These are phyloP conservation scores for Acacia confusa DNA, from an alignment of 306 rosid genomes.

Conservation along the genomic window DNA sequence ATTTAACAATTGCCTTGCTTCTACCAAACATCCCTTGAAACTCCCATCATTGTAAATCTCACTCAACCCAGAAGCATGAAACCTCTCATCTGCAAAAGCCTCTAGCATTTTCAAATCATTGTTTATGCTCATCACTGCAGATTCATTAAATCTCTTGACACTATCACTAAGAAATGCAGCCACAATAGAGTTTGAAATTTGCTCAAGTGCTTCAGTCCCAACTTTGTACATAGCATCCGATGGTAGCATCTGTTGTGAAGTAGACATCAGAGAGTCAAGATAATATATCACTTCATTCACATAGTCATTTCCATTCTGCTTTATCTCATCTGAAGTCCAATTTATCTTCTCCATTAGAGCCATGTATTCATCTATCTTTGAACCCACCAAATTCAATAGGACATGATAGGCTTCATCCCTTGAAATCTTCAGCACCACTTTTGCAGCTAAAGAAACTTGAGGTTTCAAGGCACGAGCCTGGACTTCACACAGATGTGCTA, in stretches of 20 bases:
- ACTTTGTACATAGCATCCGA: conserved; percentile 78
- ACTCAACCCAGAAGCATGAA: conserved; percentile 63
- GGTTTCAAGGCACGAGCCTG: conserved; percentile 62
- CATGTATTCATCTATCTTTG: conserved; percentile 76
- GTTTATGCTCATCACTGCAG: conserved; percentile 59
- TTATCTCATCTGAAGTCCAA: conserved; percentile 82
- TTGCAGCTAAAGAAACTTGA: conserved; percentile 74
- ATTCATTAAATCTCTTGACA: conserved; percentile 81
- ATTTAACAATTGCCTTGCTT: conserved; percentile 77
- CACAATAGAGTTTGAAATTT: conserved; percentile 64
- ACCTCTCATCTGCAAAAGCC: conserved; percentile 76
- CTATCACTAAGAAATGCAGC: conserved; percentile 70
- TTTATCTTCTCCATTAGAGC: conserved; percentile 55
- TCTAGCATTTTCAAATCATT: conserved; percentile 62
- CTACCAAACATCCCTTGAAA: conserved; percentile 61
- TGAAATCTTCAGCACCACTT: conserved; percentile 65
- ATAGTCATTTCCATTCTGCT: conserved; percentile 64
- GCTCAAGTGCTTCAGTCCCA: conserved; percentile 84
- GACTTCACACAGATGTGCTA: conserved; percentile 65
- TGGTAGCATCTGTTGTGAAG: conserved; percentile 86
- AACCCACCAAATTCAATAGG: conserved; percentile 57
- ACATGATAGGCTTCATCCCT: conserved; percentile 78
- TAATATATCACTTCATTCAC: conserved; percentile 73
- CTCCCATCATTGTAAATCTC: conserved; percentile 61
- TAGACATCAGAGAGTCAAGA: conserved; percentile 83